Percentiles rank a stretch among this genome's conserved stretches.
Evolutionary conservation across 1,284 basidiomycete genomes (phyloP).

Genomic region (Heterobasidion parviporum): DNA sequence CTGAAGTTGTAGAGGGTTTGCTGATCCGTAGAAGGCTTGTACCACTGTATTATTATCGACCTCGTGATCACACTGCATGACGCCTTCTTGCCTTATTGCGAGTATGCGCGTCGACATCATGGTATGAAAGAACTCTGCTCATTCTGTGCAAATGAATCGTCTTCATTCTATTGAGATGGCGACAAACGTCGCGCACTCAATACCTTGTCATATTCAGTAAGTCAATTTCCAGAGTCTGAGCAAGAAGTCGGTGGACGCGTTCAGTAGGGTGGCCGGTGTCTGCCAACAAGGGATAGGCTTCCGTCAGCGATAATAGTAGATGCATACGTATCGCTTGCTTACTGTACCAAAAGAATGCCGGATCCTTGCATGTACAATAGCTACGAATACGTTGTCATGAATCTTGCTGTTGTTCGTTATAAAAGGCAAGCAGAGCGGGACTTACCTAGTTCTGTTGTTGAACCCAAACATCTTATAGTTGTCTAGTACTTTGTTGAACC

Average conservation of each 20-base stretch:
- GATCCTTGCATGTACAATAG: conserved; percentile 41
- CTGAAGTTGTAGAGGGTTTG: conserved; percentile 1
- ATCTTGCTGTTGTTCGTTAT: background rate
- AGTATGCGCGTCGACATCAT: no score
- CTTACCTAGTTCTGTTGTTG: conserved; percentile 40
- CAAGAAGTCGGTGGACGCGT: conserved; percentile 37
- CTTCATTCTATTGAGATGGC: no score
- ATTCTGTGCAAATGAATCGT: no score
- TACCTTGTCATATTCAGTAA: conserved; percentile 15
- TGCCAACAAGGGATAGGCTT: conserved; percentile 8
- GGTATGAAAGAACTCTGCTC: no score
- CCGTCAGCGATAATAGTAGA: background rate
- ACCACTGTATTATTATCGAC: no score
- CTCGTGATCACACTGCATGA: no score
- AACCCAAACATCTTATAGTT: conserved; percentile 34
- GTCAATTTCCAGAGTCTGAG: conserved; percentile 31
- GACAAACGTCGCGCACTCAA: no score
- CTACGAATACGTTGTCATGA: conserved; percentile 16
- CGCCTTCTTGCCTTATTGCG: no score
- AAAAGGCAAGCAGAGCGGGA: background rate
- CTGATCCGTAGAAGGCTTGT: background rate
- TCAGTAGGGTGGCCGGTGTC: conserved; percentile 44
- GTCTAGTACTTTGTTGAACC: conserved; percentile 40
- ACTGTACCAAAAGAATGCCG: conserved; percentile 49
- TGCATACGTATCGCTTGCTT: conserved; percentile 15